Evolutionary conservation across 2,329 filamentous ascomycete genomes (phyloP), one percentile per base, ranked within the genome.

Genomic region (Colletotrichum phormii): DNA sequence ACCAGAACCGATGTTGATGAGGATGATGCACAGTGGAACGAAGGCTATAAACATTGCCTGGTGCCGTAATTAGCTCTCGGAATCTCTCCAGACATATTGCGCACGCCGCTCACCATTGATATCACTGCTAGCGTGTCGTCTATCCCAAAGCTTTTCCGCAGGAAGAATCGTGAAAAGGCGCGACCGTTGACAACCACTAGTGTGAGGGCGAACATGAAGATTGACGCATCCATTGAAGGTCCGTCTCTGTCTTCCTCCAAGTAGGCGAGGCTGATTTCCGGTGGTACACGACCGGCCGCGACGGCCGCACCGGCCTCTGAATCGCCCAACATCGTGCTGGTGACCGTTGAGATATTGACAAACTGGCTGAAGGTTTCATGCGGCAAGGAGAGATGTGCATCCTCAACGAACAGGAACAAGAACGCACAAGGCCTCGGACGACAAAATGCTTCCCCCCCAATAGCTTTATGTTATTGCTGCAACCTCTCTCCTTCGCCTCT

Each of bases 1-100:
- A 11, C 86, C 86, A 4, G 85, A 87, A 26, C 86, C 86, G 13
- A 88, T 75, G 3, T 82, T 74, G 75, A 88, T 88, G 57, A 88
- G 79, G 35, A 82, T 74, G 55, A 87, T 80, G 75, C 79, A 80
- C 11, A 88, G 77, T 4, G 79, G 83, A 29, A 85, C 82, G 57
- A 88, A 87, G 26, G 81, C 75, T 15, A 86, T 82, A 53, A 85
- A 77, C 13, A 80, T 71, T 4, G 26, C 49, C 71, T 73, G 5
- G 7, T 81, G 84, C 63, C 2, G 4, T 13, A 13, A 53, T 69
- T 11, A 57, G 24, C 1, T n/a, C 8, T 4, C 2, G 1, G 22
- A 2, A 4, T 24, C 24, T 2, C 42, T 33, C 51, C 33, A 9
- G 0, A 8, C 18, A 15, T 9, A 1, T 4, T 7, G 15, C 29